Evolutionary conservation across 176 grass and related monocot species (phyloP), one percentile per base, ranked within the genome.

Genomic region (Themeda triandra): DNA sequence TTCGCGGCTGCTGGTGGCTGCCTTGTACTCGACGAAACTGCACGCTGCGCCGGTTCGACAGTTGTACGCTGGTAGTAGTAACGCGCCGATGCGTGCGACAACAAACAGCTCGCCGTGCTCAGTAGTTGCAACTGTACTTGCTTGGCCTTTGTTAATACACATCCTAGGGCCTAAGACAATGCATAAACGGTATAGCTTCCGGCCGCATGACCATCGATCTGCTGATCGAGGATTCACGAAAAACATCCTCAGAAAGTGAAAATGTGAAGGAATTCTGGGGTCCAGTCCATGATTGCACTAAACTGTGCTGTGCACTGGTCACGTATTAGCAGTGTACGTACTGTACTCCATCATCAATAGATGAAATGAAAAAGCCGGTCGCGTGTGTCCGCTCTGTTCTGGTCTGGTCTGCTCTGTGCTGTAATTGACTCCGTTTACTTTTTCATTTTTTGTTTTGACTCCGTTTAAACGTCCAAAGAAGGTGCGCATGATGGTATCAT

Each of bases 21-120:
- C 42, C 86, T 40, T 88, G 51, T n/a, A 31, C 64, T 78, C 65
- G 51, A 75, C 72, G 73, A 49, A 31, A 76, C 70, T 5, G 9
- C 14, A 24, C 35, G 44, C 17, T 15, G 7, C n/a, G 13, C 45
- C 58, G n/a, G 18, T 21, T 71, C 59, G 4, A 4, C 36, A 2
- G 11, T 15, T 3, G 6, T 21, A 23, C 15, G 6, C 13, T 53
- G 49, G 19, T 23, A 19, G 32, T 14, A 6, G 30, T 39, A 40
- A 42, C 23, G 12, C n/a, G 35, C 40, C 41, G 40, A 29, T 63
- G 37, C 35, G 41, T 15, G 30, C 27, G 10, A 9, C 36, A 56
- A 65, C 13, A 14, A 56, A 31, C 46, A 27, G 12, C 39, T 37
- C 45, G 41, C 23, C 19, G 51, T 17, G 17, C 17, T 53, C 18